Conservation (phyloP, 208 protist genomes). For the Trypanosoma theileri region DNA sequence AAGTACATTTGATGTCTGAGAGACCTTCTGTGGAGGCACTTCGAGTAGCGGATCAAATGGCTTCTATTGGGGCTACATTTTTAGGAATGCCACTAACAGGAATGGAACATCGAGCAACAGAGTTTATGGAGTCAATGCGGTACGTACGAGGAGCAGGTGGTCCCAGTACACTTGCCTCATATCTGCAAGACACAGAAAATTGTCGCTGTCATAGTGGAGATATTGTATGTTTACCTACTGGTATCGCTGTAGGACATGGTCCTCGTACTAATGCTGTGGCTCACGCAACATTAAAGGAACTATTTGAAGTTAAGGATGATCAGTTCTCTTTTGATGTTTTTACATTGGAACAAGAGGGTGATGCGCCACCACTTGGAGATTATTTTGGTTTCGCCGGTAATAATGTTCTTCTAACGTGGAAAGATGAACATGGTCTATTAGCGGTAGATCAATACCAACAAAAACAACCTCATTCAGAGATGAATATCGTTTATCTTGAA, state of each 20-base stretch:
- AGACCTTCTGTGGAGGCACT: constrained; percentile 65
- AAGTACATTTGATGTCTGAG: constrained; percentile 90
- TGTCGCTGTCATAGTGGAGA: constrained; percentile 88
- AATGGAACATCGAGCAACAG: constrained; percentile 81
- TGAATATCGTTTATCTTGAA: constrained; percentile 83
- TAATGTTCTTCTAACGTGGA: constrained; percentile 85
- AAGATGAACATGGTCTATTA: constrained; percentile 90
- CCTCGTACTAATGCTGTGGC: constrained; percentile 84
- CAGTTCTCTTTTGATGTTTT: constrained; percentile 72
- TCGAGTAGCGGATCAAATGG: constrained; percentile 79
- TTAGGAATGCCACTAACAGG: constrained; percentile 83
- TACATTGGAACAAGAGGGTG: constrained; percentile 88
- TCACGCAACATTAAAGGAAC: constrained; percentile 70
- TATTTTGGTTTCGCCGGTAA: constrained; percentile 93
- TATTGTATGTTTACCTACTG: constrained; percentile 80
- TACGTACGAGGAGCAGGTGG: constrained; percentile 84
- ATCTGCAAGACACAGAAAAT: constrained; percentile 81
- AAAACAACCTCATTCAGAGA: constrained; percentile 31
- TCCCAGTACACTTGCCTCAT: constrained; percentile 65
- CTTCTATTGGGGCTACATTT: constrained; percentile 75
- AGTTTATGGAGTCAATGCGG: constrained; percentile 89
- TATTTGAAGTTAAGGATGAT: constrained; percentile 65
- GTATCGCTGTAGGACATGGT: constrained; percentile 86
- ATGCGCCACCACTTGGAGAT: constrained; percentile 89
- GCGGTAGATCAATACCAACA: constrained; percentile 91